Percentiles rank a stretch among this genome's conserved stretches.
Conservation (phyloP, 2,329 filamentous ascomycete species). For the Calonectria hongkongensis region DNA sequence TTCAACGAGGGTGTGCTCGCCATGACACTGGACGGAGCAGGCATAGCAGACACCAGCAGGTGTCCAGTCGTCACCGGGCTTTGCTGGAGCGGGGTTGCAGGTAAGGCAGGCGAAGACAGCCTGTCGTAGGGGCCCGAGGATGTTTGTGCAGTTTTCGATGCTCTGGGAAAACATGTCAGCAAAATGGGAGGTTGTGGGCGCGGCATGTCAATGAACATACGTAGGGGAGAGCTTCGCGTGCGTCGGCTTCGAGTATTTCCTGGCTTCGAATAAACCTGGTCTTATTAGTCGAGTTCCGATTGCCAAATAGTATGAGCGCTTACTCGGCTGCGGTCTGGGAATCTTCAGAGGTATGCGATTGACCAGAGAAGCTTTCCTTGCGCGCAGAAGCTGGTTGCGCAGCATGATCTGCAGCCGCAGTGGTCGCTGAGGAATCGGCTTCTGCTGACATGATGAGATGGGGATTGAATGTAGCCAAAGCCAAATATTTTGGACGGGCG, state of each 20-base stretch:
- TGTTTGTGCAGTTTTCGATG: constrained; percentile 93
- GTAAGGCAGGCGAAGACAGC: constrained; percentile 94
- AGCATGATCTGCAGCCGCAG: constrained; percentile 47
- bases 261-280: constrained; percentile 90
- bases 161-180: constrained; percentile 73
- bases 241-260: constrained; percentile 93
- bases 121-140: constrained; percentile 91
- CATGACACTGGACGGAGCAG: constrained; percentile 97
- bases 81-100: constrained; percentile 87
- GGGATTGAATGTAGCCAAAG: constrained; percentile 12
- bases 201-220: constrained; percentile 68
- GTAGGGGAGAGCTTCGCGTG: constrained; percentile 94
- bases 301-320: constrained; percentile 33
- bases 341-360: constrained; percentile 73
- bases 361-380: constrained; percentile 76
- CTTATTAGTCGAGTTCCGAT: constrained; percentile 21
- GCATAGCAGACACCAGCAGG: constrained; percentile 94
- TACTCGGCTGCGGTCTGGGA: constrained; percentile 86
- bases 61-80: constrained; percentile 69
- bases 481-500: neutral
- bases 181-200: constrained; percentile 23
- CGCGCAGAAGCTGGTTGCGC: constrained; percentile 60
- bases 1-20: constrained; percentile 95
- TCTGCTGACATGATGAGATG: constrained; percentile 62
- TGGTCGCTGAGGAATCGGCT: constrained; percentile 55